phyloP scores from a whole-genome alignment of 2,329 filamentous ascomycete species.

The Ophiostoma fasciatum region DNA sequence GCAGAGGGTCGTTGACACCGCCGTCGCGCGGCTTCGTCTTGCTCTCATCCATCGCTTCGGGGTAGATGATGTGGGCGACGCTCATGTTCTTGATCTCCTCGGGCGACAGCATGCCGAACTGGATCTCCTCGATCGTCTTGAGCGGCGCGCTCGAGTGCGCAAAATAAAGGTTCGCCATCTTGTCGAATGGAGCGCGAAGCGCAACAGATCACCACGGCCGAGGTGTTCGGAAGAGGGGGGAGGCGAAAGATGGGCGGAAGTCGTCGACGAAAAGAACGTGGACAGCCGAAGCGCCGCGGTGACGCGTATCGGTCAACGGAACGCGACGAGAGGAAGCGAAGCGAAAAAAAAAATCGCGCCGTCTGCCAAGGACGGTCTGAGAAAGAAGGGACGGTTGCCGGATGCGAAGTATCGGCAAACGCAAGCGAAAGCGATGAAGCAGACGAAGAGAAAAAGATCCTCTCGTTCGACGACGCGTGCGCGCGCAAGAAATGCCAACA shows the following conservation, averaged over 20 bases:
- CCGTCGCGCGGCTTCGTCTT: constrained; percentile 79
- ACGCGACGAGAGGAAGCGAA: not conserved
- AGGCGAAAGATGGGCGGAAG: not conserved
- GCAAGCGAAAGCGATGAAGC: no score
- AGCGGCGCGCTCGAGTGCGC: constrained; percentile 86
- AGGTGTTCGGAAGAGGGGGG: no score
- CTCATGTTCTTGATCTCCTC: constrained; percentile 99
- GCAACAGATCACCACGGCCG: not conserved
- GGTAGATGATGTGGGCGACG: constrained; percentile 88
- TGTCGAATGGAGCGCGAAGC: constrained; percentile 22
- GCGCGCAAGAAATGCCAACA: no score
- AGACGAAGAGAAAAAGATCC: not conserved
- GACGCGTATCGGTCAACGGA: not conserved
- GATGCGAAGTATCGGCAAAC: no score
- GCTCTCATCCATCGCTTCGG: constrained; percentile 98
- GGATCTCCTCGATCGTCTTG: constrained; percentile 96
- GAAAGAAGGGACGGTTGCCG: no score
- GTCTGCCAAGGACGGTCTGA: no score
- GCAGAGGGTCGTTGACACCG: constrained; percentile 86
- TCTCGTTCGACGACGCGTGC: no score
- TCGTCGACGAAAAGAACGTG: not conserved
- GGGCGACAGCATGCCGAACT: constrained; percentile 93
- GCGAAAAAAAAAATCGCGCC: not conserved
- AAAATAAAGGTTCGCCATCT: constrained; percentile 86
- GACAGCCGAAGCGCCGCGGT: not conserved